Evolutionary conservation across 306 rosid species (phyloP), one percentile per base, ranked within the genome.

Genomic region (Sphenostylis stenocarpa): DNA sequence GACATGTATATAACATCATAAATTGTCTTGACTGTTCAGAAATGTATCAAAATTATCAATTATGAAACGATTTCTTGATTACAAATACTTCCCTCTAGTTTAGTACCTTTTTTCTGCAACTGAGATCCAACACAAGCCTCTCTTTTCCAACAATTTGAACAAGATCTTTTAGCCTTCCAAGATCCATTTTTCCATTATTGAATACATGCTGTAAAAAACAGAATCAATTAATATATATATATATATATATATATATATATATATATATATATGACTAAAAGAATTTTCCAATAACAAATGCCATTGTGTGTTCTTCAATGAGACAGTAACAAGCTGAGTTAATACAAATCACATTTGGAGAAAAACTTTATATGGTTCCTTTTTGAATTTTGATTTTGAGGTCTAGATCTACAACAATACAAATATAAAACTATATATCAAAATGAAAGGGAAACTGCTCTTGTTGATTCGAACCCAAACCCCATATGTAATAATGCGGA

Each of bases 81-180:
- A 44, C 3, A 28, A 4, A 39, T 56, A 51, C 43, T 57, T 58
- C 47, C 52, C 58, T 41, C 62, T 45, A 15, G 52, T 49, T 51
- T 26, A 62, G 26, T 91, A 94, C 97, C 97, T 85, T 95, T 83
- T 87, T 89, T 81, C 97, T 86, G 91, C 98, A 95, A 80, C 98
- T 95, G 77, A 95, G 97, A 78, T 95, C 98, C 88, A 95, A 82
- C 72, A 95, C 93, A 84, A 95, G 98, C 81, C 97, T 89, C 73
- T 90, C 84, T 74, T 88, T 95, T 73, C 98, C 97, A 77, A 90
- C 88, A 65, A 84, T 85, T 72, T 44, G 83, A 78, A 90, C 97
- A 80, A 95, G 92, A 80, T 85, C 91, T 78, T 89, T 84, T 61
- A 95, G 97, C 82, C 93, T 89, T 78, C 73, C 82, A 68, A 92